A percentile compares a stretch with the other conserved stretches of the same genome.
phyloP scores from a whole-genome alignment of 2,329 filamentous ascomycete species.

The Fusarium liriodendri region DNA sequence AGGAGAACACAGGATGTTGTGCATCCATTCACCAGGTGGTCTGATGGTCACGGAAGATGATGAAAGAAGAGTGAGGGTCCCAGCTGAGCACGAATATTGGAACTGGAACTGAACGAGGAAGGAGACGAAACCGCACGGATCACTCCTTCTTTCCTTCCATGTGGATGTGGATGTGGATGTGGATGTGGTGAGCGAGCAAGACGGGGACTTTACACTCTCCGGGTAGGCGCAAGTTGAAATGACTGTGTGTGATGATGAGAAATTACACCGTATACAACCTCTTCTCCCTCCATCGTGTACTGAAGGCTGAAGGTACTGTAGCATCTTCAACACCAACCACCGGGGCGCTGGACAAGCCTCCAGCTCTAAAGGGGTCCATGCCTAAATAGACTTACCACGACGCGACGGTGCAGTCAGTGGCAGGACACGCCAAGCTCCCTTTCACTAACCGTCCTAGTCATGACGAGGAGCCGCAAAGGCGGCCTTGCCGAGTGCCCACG shows the following conservation, averaged over 20 bases:
- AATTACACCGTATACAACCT: neutral
- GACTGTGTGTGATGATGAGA: neutral
- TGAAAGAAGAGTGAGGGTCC: neutral
- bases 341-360: neutral
- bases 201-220: neutral
- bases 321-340: neutral
- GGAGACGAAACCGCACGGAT: constrained; percentile 20
- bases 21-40: neutral
- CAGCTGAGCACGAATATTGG: neutral
- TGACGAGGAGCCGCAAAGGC: constrained; percentile 19
- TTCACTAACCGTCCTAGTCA: constrained; percentile 11
- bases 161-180: neutral
- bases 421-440: constrained; percentile 7
- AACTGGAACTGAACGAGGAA: neutral
- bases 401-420: constrained; percentile 6
- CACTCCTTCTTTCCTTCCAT: constrained; percentile 8
- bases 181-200: neutral
- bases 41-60: neutral
- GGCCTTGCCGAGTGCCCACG: constrained; percentile 30
- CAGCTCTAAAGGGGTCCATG: neutral
- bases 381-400: constrained; percentile 5
- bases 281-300: neutral
- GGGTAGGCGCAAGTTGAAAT: neutral
- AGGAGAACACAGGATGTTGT: neutral
- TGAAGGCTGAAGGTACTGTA: no score